Evolutionary conservation across 1,284 basidiomycete species (phyloP).

Genomic region (Papiliotrema laurentii): DNA sequence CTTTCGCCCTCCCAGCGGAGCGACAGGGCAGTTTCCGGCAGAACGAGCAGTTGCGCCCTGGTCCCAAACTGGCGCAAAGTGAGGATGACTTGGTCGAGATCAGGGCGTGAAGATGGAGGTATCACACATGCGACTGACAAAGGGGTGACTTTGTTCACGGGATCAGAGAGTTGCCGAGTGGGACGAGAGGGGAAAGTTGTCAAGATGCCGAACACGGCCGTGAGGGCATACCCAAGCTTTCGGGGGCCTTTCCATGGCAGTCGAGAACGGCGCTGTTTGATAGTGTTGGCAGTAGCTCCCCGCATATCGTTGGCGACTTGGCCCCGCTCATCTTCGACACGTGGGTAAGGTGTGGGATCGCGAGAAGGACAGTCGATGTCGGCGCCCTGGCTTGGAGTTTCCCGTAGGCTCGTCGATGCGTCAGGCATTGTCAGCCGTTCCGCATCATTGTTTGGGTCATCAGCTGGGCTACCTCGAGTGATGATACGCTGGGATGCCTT

Average conservation of each 20-base stretch:
- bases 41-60: conserved; percentile 14
- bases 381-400: too few relatives aligned
- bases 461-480: too few relatives aligned
- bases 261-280: too few relatives aligned
- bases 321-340: too few relatives aligned
- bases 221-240: not conserved
- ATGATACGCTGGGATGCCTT: too few relatives aligned
- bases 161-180: not conserved
- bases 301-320: too few relatives aligned
- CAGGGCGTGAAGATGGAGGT: not conserved
- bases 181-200: not conserved
- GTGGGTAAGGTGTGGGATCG: too few relatives aligned
- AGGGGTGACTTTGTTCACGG: conserved; percentile 9
- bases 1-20: not conserved
- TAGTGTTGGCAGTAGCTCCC: too few relatives aligned
- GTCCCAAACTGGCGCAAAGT: conserved; percentile 5
- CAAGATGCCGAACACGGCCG: not conserved
- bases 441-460: too few relatives aligned
- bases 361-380: too few relatives aligned
- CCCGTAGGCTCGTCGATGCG: too few relatives aligned
- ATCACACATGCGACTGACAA: conserved; percentile 17
- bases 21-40: conserved; percentile 14
- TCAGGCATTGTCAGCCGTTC: too few relatives aligned
- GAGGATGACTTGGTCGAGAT: conserved; percentile 7
- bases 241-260: not conserved